Base-by-base conservation (phyloP, 257 asterid genomes). In the Ilex aquifolium region DNA sequence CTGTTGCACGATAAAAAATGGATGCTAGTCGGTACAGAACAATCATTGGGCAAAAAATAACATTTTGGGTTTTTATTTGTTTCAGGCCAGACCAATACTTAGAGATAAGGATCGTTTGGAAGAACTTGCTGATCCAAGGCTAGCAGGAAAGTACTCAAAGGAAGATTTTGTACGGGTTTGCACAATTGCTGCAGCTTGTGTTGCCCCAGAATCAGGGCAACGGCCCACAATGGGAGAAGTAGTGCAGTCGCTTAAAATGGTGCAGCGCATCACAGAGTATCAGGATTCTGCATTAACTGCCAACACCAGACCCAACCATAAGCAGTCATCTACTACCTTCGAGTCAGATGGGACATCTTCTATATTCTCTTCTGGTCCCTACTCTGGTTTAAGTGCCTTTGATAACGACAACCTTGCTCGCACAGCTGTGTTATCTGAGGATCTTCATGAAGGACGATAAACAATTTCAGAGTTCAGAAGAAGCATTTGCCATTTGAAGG, bases 201-300 rank as follows among this genome's bases (percentile, higher is more conserved):
- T 92, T 49, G 91, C 99, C 46, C 87, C 95, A 5, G 95, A 87
- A 57, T 95, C 96, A 39, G 72, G 70, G 73, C 96, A 89, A 77
- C 82, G 97, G 57, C 97, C 99, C 9, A 82, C 97, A 1, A 92
- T 89, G 96, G 99, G 99, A 40, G 99, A 89, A 81, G 99, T 92
- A 55, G 97, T 92, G 17, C 99, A 89, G 78, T 92, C 99, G 14
- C 88, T 92, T 15, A 92, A 92, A 77, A 92, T 92, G 99, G 98
- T 92, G 65, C 97, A 90, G 61, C 82, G 88, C 14, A 70, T 73
- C 13, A 71, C 95, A 2, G 96, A 92, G 76, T 79, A 83, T 68
- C 89, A 87, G 27, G 96, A 83, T 68, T 55, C 85, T 56, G 76
- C 74, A 0, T 53, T 69, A 66, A 48, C 83, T 31, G 42, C 91